Percentiles rank a stretch among this genome's conserved stretches.
Conservation (phyloP, 805 yeast genomes). For the Blastobotrys terrestris region DNA sequence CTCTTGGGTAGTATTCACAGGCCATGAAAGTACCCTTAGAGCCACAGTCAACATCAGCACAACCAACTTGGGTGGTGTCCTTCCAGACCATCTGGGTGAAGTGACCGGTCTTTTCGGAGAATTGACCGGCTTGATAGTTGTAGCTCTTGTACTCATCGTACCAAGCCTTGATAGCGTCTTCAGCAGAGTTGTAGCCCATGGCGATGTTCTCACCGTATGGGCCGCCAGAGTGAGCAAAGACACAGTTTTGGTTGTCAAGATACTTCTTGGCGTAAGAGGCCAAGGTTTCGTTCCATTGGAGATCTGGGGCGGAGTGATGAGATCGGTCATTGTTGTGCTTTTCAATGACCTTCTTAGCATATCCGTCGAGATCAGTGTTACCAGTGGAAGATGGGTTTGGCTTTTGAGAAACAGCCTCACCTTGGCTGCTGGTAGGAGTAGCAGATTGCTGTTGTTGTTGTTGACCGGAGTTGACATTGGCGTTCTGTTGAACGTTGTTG, state of each 20-base stretch:
- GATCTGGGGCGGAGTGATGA: slow-evolving; percentile 26
- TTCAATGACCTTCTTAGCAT: slow-evolving; percentile 14
- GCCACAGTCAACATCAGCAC: slow-evolving; percentile 62
- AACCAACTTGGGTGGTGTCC: slow-evolving; percentile 54
- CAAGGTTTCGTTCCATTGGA: slow-evolving; percentile 51
- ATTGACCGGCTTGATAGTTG: slow-evolving; percentile 39
- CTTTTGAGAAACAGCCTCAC: neutral
- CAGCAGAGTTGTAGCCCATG: slow-evolving; percentile 51
- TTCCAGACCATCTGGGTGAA: slow-evolving; percentile 81
- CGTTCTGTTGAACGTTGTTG: neutral
- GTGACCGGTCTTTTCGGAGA: slow-evolving; percentile 56
- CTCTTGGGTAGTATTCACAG: slow-evolving; percentile 71
- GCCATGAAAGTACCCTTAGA: slow-evolving; percentile 52
- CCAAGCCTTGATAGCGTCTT: slow-evolving; percentile 58
- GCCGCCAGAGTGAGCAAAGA: slow-evolving; percentile 60
- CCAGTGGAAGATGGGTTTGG: slow-evolving; percentile 8
- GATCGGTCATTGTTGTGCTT: slow-evolving; percentile 26
- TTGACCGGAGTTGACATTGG: neutral
- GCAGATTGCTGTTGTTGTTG: slow-evolving; percentile 1
- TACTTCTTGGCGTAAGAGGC: slow-evolving; percentile 56
- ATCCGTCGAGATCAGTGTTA: slow-evolving; percentile 5
- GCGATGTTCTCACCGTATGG: slow-evolving; percentile 78
- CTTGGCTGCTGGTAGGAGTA: neutral
- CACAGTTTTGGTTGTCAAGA: slow-evolving; percentile 35
- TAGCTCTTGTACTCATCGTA: slow-evolving; percentile 56